Evolutionary conservation across 225 moss, liverwort and hornwort species (phyloP), one percentile per base, ranked within the genome.

Genomic region (Marchantia paleacea): DNA sequence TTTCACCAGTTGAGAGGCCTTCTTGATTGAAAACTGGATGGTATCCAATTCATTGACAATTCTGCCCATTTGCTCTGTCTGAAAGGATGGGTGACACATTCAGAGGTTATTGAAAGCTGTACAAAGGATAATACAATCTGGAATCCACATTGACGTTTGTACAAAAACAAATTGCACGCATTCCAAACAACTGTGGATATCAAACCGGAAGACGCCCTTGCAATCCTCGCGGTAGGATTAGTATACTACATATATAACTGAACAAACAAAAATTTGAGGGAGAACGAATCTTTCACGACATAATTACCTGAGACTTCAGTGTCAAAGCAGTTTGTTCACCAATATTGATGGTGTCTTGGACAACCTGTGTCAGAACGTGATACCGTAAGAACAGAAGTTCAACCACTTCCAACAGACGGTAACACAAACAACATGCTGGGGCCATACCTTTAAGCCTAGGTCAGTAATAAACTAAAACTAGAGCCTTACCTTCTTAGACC

Each of bases 11-110:
- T 91, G 89, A 80, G 90, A 92, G 80, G 95, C 95, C 73, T 92
- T 97, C 62, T 90, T 88, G 1, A 93, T 84, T 3, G 97, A 92
- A 75, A 83, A 90, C 51, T 89, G 87, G 74, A 85, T 88, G 52
- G 91, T 88, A 55, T 94, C 91, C 84, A 89, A 83, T 83, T 94
- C 94, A 82, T 91, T 89, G 53, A 83, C 89, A 73, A 89, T 86
- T 83, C 86, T 89, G 81, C 85, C 90, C 82, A 87, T 83, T 84
- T 92, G 93, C 76, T 95, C 95, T 55, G 90, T 91, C 95, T 99
- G 88, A 61, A 29, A 87, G 62, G 50, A 58, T 24, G 73, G 76
- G 55, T 5, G 10, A 39, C 2, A 39, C 39, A 39, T 39, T 39
- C 3, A 39, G 54, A 28, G 3, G 24, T 51, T 73, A 52, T 10